Evolutionary conservation across 306 rosid species (phyloP), one percentile per base, ranked within the genome.

Genomic region (Biancaea sappan): DNA sequence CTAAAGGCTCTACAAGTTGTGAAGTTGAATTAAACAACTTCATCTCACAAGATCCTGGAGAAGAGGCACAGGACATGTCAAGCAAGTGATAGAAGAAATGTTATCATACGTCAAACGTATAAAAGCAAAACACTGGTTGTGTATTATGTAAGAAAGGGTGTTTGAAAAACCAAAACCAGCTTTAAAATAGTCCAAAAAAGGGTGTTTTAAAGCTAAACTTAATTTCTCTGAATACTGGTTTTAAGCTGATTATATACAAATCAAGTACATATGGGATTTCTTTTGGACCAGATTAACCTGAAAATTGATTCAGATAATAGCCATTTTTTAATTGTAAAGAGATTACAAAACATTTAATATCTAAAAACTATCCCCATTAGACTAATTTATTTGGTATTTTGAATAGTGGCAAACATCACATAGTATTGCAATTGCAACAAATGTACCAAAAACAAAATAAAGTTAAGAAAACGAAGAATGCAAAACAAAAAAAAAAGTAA

Each of bases 1-100:
- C 98, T 72, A 84, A 74, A 61, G 97, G 97, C 73, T 91, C 97
- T 72, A 89, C 83, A 76, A 91, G 90, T 52, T 82, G 90, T 29
- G 92, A 77, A 43, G 89, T 87, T 14, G 93, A 86, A 84, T 88
- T 88, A 62, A 84, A 79, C 81, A 89, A 81, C 84, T 89, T 91
- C 80, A 89, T 85, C 72, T 85, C 91, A 76, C 97, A 93, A 60
- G 93, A 84, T 67, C 97, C 98, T 93, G 86, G 70, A 75, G 77
- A 75, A 76, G 52, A 72, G 71, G 77, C 29, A 53, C 8, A 60
- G 35, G 24, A 72, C 25, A 71, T 22, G 74, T 77, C 79, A 80
- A 81, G 54, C 65, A 63, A 54, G 72, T 26, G 31, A 58, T 41
- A 50, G 32, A 65, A 50, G 19, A 79, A 65, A 74, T 71, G 65